Conservation (phyloP, 495 filamentous ascomycete species). For the Podospora fimiseda region DNA sequence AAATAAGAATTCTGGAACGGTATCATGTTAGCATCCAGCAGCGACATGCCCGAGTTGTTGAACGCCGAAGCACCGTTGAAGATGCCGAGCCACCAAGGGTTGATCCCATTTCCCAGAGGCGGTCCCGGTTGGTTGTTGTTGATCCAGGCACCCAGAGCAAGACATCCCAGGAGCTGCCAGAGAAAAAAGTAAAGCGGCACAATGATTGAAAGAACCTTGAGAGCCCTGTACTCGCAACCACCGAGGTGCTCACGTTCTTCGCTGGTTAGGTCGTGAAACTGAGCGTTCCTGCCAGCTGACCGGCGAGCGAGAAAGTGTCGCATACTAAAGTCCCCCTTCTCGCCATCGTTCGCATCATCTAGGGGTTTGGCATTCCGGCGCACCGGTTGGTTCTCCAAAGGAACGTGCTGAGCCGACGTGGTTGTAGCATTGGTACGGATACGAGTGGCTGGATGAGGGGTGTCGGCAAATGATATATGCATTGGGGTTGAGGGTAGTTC, state of each 20-base stretch:
- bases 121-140: constrained; percentile 50
- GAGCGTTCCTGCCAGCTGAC: constrained; percentile 60
- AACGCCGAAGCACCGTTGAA: constrained; percentile 74
- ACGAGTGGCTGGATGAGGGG: constrained; percentile 1
- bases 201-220: constrained; percentile 61
- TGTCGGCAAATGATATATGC: constrained; percentile 24
- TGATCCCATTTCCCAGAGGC: constrained; percentile 58
- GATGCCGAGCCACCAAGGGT: constrained; percentile 60
- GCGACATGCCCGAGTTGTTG: constrained; percentile 81
- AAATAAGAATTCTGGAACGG: constrained; percentile 61
- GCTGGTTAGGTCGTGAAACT: constrained; percentile 61
- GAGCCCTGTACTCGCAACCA: constrained; percentile 73
- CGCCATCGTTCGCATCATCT: neutral
- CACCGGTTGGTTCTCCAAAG: neutral
- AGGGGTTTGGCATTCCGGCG: constrained; percentile 1
- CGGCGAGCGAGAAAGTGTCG: constrained; percentile 23
- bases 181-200: constrained; percentile 69
- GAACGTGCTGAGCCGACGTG: constrained; percentile 5
- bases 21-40: constrained; percentile 77
- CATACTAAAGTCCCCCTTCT: constrained; percentile 11
- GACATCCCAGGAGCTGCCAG: constrained; percentile 63
- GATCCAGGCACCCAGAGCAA: constrained; percentile 70
- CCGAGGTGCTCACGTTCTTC: constrained; percentile 68
- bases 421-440: neutral
- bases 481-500: too few relatives aligned